These are phyloP conservation scores for Caulochytrium protostelioides DNA, from an alignment of 371 early-diverging fungal genomes.

Conservation along the genomic window DNA sequence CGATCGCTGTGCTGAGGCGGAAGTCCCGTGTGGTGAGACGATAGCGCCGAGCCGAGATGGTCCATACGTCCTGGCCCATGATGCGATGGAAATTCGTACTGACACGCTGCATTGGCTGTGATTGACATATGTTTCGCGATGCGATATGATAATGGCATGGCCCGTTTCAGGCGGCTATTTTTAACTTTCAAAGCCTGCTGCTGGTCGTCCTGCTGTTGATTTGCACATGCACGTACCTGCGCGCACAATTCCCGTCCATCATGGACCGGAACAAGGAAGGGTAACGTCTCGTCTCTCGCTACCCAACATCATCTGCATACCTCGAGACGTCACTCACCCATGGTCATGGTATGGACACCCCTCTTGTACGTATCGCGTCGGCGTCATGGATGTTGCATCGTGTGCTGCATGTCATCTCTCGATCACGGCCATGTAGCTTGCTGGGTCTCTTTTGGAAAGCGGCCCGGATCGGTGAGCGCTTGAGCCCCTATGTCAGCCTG, in stretches of 20 bases:
- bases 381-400: background rate
- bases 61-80: too few relatives aligned
- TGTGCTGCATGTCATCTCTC: too few relatives aligned
- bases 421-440: slow-evolving; percentile 21
- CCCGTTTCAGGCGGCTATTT: slow-evolving; percentile 41
- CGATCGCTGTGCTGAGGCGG: too few relatives aligned
- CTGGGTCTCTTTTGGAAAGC: slow-evolving; percentile 76
- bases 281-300: slow-evolving; percentile 7
- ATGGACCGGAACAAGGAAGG: slow-evolving; percentile 44
- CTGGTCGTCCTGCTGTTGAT: slow-evolving; percentile 45
- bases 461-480: slow-evolving; percentile 68
- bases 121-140: too few relatives aligned
- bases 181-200: slow-evolving; percentile 55
- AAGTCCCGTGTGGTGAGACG: too few relatives aligned
- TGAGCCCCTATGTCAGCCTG: too few relatives aligned
- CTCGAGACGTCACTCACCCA: background rate
- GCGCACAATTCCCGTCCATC: slow-evolving; percentile 47
- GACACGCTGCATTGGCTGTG: too few relatives aligned
- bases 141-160: too few relatives aligned
- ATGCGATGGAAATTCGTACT: too few relatives aligned
- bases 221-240: slow-evolving; percentile 55
- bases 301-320: background rate
- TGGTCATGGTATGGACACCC: background rate
- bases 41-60: too few relatives aligned
- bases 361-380: too few relatives aligned